Conservation (phyloP, 2,329 filamentous ascomycete genomes). For the Colletotrichum sp. region DNA sequence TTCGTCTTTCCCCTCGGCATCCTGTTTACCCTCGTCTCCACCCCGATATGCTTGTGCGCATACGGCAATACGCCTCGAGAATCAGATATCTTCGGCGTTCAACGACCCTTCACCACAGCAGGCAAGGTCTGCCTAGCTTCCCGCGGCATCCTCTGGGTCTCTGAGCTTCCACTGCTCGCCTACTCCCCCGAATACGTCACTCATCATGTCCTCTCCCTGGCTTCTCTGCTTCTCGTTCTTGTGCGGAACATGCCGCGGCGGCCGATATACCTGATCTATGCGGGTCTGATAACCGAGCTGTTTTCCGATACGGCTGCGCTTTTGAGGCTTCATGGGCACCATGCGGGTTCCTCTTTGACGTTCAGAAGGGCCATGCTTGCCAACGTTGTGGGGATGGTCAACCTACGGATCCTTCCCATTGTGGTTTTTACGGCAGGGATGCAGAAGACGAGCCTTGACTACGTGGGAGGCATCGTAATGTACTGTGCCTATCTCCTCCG, state of each 20-base stretch:
- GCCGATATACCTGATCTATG: constrained; percentile 13
- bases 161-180: constrained; percentile 18
- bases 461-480: background rate
- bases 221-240: background rate
- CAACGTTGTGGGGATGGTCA: background rate
- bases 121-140: constrained; percentile 14
- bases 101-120: background rate
- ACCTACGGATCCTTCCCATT: background rate
- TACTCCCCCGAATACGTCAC: constrained; percentile 10
- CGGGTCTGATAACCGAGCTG: constrained; percentile 18
- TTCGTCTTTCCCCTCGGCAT: constrained; percentile 20
- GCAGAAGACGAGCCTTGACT: background rate
- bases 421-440: background rate
- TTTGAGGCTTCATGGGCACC: background rate
- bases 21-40: background rate
- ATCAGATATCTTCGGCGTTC: background rate
- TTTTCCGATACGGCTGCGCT: constrained; percentile 9
- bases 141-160: constrained; percentile 14
- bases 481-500: background rate
- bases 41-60: constrained; percentile 4
- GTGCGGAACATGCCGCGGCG: background rate
- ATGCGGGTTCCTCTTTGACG: background rate
- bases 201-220: constrained; percentile 19
- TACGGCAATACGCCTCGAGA: background rate
- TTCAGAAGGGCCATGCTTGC: background rate